A percentile compares a stretch with the other conserved stretches of the same genome.
Conservation (phyloP, 108 stramenopile genomes). For the Fragilariopsis cylindrus region DNA sequence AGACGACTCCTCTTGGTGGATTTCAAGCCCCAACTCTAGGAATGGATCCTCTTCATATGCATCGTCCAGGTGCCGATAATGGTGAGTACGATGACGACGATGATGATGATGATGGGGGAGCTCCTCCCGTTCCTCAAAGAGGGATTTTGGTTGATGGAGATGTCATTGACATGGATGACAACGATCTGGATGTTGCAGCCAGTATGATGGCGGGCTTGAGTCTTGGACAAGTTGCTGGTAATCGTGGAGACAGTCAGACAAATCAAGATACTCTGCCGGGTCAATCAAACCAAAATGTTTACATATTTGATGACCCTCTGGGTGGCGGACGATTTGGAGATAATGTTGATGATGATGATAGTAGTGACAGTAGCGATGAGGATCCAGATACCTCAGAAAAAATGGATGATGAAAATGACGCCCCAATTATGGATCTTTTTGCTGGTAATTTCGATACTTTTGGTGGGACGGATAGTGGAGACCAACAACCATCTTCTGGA, state of each 20-base stretch:
- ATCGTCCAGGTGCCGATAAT: conserved; percentile 55
- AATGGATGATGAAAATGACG: conserved; percentile 19
- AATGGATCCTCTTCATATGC: conserved; percentile 42
- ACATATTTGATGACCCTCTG: conserved; percentile 78
- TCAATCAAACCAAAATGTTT: conserved; percentile 41
- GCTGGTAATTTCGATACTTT: conserved; percentile 68
- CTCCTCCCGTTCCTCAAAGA: conserved; percentile 45
- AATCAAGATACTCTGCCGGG: conserved; percentile 32
- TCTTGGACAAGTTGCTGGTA: conserved; percentile 31
- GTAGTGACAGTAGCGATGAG: conserved; percentile 33
- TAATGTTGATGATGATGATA: conserved; percentile 36
- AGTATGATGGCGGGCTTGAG: conserved; percentile 84
- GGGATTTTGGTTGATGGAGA: conserved; percentile 55
- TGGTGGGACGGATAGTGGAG: not conserved
- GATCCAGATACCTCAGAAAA: conserved; percentile 33
- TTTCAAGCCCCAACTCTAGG: conserved; percentile 31
- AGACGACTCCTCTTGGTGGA: conserved; percentile 86
- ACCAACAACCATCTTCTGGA: conserved; percentile 3
- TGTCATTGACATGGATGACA: conserved; percentile 85
- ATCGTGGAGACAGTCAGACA: conserved; percentile 27
- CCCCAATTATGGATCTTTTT: conserved; percentile 76
- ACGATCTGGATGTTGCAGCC: conserved; percentile 88
- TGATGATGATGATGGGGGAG: conserved; percentile 30
- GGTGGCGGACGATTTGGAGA: conserved; percentile 39
- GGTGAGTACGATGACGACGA: conserved; percentile 52